Evolutionary conservation across 1,284 basidiomycete species (phyloP), one percentile per base, ranked within the genome.

Genomic region (Nidula niveotomentosa): DNA sequence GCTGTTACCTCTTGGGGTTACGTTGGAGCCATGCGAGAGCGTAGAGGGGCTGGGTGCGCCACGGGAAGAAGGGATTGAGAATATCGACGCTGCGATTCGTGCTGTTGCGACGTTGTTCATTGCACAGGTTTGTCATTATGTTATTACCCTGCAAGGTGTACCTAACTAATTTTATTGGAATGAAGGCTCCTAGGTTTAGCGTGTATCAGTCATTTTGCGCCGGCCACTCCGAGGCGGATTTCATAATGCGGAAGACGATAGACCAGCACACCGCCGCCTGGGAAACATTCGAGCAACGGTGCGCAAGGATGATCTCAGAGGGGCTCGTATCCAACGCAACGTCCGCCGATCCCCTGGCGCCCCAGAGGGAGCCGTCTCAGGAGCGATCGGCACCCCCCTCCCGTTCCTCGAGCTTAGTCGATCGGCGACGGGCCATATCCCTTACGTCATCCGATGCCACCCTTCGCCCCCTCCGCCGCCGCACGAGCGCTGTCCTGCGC

Each of bases 121-220:
- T 12, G 78, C 84, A 36, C 80, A 90, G 70, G 90, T 89, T 65
- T 61, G 80, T 69, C 18, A 15, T 18, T 18, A 18, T 49, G 48
- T 53, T 36, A 13, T 51, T 55, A 10, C 12, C 50, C 47, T 48
- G 2, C 13, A 5, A 5, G 0, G 3, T 10, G 53, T 52, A 17
- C 30, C 55, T 18, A 44, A 18, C 37, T 35, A 15, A 35, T 37
- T 60, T 55, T 36, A 53, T 44, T 51, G 17, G 57, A 56, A 8
- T 59, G n/a, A 64, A 94, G 92, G 86, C 87, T 15, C 75, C 86
- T 12, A 76, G 80, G 44, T 95, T 96, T 63, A 76, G 81, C 53
- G 78, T 86, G 1, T 97, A 97, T 73, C 83, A 93, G 68, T 73
- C 80, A 9, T 96, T 93, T 63, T 96, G 94, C 65, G 84, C 91